A percentile compares a stretch with the other conserved stretches of the same genome.
Evolutionary conservation across 345 rosid genomes (phyloP).

Genomic region (Brassica rapa): DNA sequence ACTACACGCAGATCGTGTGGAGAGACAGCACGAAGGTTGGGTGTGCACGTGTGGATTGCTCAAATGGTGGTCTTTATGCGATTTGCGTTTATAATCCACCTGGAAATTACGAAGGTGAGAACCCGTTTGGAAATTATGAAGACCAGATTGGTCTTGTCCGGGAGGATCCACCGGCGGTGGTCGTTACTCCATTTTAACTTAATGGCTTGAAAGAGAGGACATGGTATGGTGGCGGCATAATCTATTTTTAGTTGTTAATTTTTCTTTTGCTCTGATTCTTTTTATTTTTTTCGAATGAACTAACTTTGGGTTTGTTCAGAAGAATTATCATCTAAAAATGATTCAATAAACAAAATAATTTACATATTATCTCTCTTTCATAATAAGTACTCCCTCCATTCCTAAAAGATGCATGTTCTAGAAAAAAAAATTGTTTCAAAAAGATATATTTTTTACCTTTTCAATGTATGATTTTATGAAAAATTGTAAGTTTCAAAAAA

Average conservation of each 20-base stretch:
- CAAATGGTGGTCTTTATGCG: conserved; percentile 40
- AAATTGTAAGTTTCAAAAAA: too few species aligned
- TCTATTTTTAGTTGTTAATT: conserved; percentile 1
- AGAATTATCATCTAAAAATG: conserved; percentile 7
- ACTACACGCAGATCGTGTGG: conserved; percentile 67
- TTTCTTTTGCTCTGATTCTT: background rate
- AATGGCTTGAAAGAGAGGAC: background rate
- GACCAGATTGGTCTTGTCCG: conserved; percentile 8
- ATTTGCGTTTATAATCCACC: conserved; percentile 55
- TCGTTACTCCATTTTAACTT: background rate
- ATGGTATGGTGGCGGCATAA: background rate
- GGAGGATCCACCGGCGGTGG: conserved; percentile 33
- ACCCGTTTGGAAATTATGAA: conserved; percentile 41
- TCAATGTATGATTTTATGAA: too few species aligned
- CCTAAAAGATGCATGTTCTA: too few species aligned
- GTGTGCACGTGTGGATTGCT: conserved; percentile 44
- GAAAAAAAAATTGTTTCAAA: too few species aligned
- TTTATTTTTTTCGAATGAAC: background rate
- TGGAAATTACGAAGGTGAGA: conserved; percentile 50
- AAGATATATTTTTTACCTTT: too few species aligned
- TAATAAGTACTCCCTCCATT: too few species aligned
- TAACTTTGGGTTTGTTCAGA: conserved; percentile 13
- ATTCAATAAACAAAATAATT: conserved; percentile 9
- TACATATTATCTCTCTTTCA: background rate
- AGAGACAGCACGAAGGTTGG: conserved; percentile 43